Evolutionary conservation across 805 yeast genomes (phyloP).

Genomic region (Myxozyma vanderwaltii): DNA sequence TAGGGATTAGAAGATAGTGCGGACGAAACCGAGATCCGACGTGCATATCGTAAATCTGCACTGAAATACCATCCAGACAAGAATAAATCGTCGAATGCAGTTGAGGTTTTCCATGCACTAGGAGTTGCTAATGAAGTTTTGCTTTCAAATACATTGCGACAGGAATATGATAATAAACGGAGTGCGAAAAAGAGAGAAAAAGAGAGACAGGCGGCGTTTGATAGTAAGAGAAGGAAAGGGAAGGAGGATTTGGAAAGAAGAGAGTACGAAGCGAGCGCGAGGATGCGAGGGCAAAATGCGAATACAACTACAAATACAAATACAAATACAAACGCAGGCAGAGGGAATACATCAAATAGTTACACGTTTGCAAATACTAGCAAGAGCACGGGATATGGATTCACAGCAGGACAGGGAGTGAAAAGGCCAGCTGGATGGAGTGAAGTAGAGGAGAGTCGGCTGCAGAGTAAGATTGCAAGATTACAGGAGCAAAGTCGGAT

Average conservation of each 20-base stretch:
- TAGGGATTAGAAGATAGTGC: conserved; percentile 67
- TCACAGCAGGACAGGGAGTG: not conserved
- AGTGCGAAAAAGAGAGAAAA: conserved; percentile 15
- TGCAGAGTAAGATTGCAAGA: conserved; percentile 23
- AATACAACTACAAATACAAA: no score
- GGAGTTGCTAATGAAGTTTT: conserved; percentile 94
- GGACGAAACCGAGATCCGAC: conserved; percentile 68
- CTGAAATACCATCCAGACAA: conserved; percentile 88
- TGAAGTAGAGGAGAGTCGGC: conserved; percentile 12
- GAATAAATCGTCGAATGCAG: conserved; percentile 65
- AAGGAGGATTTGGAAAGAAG: conserved; percentile 30
- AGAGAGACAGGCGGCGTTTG: conserved; percentile 26
- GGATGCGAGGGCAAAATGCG: not conserved
- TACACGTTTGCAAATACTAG: not conserved
- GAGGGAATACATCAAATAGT: no score
- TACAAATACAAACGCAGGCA: no score
- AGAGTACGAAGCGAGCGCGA: conserved; percentile 18
- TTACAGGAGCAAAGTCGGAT: conserved; percentile 28
- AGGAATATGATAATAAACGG: conserved; percentile 63
- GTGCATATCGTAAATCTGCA: conserved; percentile 84
- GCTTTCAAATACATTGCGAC: conserved; percentile 76
- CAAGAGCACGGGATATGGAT: not conserved
- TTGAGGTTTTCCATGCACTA: conserved; percentile 92
- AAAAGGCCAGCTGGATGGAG: conserved; percentile 14
- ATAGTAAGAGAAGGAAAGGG: conserved; percentile 18